These are phyloP conservation scores for Coemansia sp. DNA, from an alignment of 192 early-diverging fungal species.

Conservation along the genomic window DNA sequence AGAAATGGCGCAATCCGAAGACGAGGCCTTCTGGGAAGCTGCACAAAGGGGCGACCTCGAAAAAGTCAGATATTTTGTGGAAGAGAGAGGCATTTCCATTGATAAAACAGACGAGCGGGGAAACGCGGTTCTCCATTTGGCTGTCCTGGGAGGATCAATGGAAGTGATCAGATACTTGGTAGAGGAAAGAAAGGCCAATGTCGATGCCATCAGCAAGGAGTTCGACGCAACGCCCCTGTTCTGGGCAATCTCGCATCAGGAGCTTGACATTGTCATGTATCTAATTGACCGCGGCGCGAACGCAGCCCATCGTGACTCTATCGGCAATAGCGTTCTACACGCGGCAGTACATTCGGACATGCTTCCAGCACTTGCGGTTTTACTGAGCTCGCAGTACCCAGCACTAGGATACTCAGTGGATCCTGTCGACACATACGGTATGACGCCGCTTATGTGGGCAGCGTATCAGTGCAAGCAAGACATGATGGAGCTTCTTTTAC, in stretches of 20 bases:
- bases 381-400: slow-evolving; percentile 66
- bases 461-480: slow-evolving; percentile 81
- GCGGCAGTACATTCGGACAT: slow-evolving; percentile 84
- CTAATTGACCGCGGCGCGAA: slow-evolving; percentile 80
- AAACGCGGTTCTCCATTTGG: slow-evolving; percentile 82
- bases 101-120: slow-evolving; percentile 66
- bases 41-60: slow-evolving; percentile 69
- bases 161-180: slow-evolving; percentile 72
- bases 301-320: slow-evolving; percentile 68
- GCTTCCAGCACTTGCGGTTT: slow-evolving; percentile 70
- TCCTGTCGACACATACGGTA: slow-evolving; percentile 66
- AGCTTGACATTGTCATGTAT: slow-evolving; percentile 68
- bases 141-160: slow-evolving; percentile 74
- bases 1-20: slow-evolving; percentile 1
- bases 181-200: slow-evolving; percentile 65
- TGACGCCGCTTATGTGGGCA: slow-evolving; percentile 95
- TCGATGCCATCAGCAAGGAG: slow-evolving; percentile 75
- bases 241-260: slow-evolving; percentile 84
- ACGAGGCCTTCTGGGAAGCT: slow-evolving; percentile 49
- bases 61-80: slow-evolving; percentile 57
- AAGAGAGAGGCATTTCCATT: slow-evolving; percentile 51
- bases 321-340: slow-evolving; percentile 90
- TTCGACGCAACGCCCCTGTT: slow-evolving; percentile 86
- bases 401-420: slow-evolving; percentile 62
- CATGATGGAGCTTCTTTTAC: slow-evolving; percentile 68